A percentile compares a stretch with the other conserved stretches of the same genome.
phyloP scores from a whole-genome alignment of 169 alveolate species.

The Theileria equi region DNA sequence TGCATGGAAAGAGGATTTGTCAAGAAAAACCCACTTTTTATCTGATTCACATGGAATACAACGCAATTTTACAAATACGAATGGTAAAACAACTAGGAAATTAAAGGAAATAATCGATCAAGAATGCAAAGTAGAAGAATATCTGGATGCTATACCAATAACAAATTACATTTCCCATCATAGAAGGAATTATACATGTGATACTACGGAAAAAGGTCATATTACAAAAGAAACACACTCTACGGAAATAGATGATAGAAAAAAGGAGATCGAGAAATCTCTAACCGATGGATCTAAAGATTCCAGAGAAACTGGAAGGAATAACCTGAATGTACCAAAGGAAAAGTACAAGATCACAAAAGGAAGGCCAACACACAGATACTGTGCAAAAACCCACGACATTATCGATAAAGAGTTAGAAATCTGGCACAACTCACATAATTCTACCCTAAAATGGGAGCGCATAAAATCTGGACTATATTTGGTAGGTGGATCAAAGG shows the following conservation, averaged over 20 bases:
- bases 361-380: conserved; percentile 58
- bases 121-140: not conserved
- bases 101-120: not conserved
- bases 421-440: conserved; percentile 58
- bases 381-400: conserved; percentile 49
- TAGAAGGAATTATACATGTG: not conserved
- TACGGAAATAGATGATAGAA: not conserved
- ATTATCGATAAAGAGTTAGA: conserved; percentile 62
- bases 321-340: not conserved
- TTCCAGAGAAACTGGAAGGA: not conserved
- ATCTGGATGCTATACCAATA: not conserved
- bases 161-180: conserved; percentile 1
- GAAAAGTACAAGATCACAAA: conserved; percentile 13
- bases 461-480: conserved; percentile 53
- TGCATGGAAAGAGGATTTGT: too few relatives aligned
- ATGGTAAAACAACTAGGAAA: not conserved
- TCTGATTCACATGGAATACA: not conserved
- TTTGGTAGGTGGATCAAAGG: conserved; percentile 41
- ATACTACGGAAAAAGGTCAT: not conserved
- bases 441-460: conserved; percentile 46
- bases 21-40: too few relatives aligned
- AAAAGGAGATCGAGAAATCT: not conserved
- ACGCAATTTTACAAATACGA: not conserved
- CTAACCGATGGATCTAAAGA: not conserved
- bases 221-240: not conserved